Percentiles rank a stretch among this genome's conserved stretches.
phyloP scores from a whole-genome alignment of 2,329 filamentous ascomycete genomes.

The Tolypocladium tundrense region DNA sequence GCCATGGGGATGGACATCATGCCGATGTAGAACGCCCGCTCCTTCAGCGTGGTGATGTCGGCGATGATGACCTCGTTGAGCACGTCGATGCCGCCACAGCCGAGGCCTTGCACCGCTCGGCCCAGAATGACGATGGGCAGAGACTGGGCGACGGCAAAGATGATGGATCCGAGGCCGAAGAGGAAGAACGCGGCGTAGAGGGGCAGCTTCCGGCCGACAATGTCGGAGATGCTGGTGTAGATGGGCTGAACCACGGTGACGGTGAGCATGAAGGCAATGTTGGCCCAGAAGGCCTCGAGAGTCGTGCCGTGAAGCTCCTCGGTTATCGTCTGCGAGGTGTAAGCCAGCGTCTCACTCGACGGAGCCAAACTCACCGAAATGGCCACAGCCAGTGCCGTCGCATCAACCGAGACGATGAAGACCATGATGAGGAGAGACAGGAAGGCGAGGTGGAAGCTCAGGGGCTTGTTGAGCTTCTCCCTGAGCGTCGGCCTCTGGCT shows the following conservation, averaged over 20 bases:
- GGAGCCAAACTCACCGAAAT: no score
- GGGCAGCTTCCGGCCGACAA: conserved; percentile 20
- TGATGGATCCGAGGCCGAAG: conserved; percentile 29
- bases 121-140: conserved; percentile 20
- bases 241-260: conserved; percentile 48
- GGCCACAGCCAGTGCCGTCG: no score
- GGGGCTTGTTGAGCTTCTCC: no score
- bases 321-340: conserved; percentile 26
- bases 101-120: conserved; percentile 21
- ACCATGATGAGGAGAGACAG: no score
- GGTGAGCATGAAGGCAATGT: conserved; percentile 58
- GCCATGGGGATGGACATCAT: conserved; percentile 13
- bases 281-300: conserved; percentile 60
- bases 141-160: conserved; percentile 20
- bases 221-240: conserved; percentile 21
- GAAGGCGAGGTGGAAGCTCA: no score
- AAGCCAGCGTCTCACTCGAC: no score
- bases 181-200: conserved; percentile 18
- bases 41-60: conserved; percentile 23
- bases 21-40: conserved; percentile 17
- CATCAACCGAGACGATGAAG: no score
- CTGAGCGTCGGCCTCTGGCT: no score
- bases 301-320: conserved; percentile 39
- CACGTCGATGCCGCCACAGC: conserved; percentile 20
- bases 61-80: conserved; percentile 18